Evolutionary conservation across 345 rosid species (phyloP), one percentile per base, ranked within the genome.

Genomic region (Corchorus capsularis): DNA sequence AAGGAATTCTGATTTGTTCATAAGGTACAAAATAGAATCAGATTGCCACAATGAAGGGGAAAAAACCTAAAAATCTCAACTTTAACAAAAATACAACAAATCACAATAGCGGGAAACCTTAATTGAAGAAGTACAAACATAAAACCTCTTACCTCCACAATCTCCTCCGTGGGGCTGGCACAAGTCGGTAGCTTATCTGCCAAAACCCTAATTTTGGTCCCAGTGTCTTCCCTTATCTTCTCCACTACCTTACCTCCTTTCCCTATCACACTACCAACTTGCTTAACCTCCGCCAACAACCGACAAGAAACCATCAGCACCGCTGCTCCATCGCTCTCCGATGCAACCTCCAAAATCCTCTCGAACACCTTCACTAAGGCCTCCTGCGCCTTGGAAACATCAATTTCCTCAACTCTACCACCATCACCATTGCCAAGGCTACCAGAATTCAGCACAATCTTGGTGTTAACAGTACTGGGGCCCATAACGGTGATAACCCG

Each of bases 171-270:
- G 27, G 84, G n/a, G 15, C 68, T 77, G 4, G 93, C 93, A 74
- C 97, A 93, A 17, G 84, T 78, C 9, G 95, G 96, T 79, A 94
- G 78, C 61, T 94, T 90, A 75, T 90, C 95, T 9, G 77, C 74
- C 78, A 89, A 75, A 85, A 91, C 86, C 76, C 85, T 87, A 79
- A 93, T 87, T 71, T 82, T 89, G 81, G 89, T 89, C 0, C 93
- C 93, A 77, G 85, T 89, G 15, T 94, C 94, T 69, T 87, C 91
- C 85, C 91, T 87, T 41, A 94, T 92, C 80, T 86, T 88, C 84
- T 86, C 91, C 77, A 94, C 92, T 35, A 90, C 83, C 78, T 91
- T 92, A 75, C 97, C 97, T 66, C 96, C 97, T 69, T 94, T 94
- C 14, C 98, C 97, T 35, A 94, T 92, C 52, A 94, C 90, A 4